phyloP scores from a whole-genome alignment of 192 early-diverging fungal species.

The Funneliformis mosseae region DNA sequence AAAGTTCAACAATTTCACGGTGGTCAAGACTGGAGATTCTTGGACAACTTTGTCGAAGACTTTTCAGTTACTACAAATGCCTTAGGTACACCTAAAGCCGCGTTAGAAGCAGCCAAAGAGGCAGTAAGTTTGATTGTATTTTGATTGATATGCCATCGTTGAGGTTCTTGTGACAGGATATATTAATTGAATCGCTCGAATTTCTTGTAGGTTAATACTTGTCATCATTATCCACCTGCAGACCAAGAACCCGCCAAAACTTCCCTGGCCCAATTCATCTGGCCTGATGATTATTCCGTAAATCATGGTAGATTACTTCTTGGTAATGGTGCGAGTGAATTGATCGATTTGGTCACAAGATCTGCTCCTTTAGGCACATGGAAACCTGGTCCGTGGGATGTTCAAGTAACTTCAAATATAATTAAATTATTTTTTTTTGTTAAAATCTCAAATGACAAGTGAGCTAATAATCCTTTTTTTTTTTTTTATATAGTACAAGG shows the following conservation, averaged over 20 bases:
- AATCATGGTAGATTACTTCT: conserved; percentile 72
- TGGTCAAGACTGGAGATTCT: conserved; percentile 81
- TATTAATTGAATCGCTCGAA: neutral
- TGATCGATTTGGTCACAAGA: conserved; percentile 87
- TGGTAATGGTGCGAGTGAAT: conserved; percentile 89
- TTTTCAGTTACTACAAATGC: conserved; percentile 91
- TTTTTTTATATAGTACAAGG: conserved; percentile 68
- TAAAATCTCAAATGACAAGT: neutral
- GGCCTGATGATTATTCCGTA: conserved; percentile 59
- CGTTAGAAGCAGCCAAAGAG: conserved; percentile 71
- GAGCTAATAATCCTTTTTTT: neutral
- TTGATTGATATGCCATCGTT: neutral
- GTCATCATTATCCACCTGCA: conserved; percentile 90
- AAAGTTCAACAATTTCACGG: conserved; percentile 88
- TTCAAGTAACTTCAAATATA: conserved; percentile 51
- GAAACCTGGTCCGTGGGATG: conserved; percentile 84
- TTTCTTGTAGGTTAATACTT: conserved; percentile 53
- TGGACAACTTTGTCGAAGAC: conserved; percentile 90
- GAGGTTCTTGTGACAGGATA: neutral
- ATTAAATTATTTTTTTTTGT: neutral
- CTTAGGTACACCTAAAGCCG: conserved; percentile 77
- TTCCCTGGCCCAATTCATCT: conserved; percentile 76
- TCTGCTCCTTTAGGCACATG: conserved; percentile 74
- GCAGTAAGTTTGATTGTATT: conserved; percentile 56
- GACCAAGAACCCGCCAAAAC: conserved; percentile 91